phyloP scores from a whole-genome alignment of 495 filamentous ascomycete genomes.

The Talaromyces borbonicus region DNA sequence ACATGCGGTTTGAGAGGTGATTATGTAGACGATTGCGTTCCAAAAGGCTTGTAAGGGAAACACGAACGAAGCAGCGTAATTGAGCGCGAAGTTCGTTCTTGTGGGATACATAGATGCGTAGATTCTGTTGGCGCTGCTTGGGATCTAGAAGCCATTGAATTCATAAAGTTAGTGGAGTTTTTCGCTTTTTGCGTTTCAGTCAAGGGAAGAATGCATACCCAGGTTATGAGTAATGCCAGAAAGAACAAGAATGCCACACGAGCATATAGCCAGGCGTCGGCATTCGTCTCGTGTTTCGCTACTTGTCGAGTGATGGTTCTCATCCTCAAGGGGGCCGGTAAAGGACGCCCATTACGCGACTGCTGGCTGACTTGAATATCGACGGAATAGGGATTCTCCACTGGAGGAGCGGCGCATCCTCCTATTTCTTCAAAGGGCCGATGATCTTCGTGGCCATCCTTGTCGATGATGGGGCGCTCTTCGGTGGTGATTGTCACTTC shows the following conservation, averaged over 20 bases:
- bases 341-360: background rate
- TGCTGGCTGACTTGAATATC: background rate
- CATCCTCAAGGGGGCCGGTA: conserved; percentile 10
- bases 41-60: conserved; percentile 70
- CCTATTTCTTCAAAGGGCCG: background rate
- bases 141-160: conserved; percentile 27
- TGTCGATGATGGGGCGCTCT: conserved; percentile 10
- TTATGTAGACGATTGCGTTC: conserved; percentile 62
- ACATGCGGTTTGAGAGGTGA: conserved; percentile 27
- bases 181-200: no score
- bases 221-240: conserved; percentile 59
- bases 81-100: conserved; percentile 40
- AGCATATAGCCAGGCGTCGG: conserved; percentile 54
- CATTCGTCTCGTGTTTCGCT: conserved; percentile 13
- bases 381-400: background rate
- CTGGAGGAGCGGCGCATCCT: background rate
- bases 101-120: conserved; percentile 48
- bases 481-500: conserved; percentile 33
- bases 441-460: background rate
- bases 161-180: background rate
- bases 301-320: conserved; percentile 12
- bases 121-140: conserved; percentile 59
- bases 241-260: conserved; percentile 70
- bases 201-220: conserved; percentile 32
- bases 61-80: conserved; percentile 55